Evolutionary conservation across 805 yeast genomes (phyloP).

Genomic region (Starmera caribaea): DNA sequence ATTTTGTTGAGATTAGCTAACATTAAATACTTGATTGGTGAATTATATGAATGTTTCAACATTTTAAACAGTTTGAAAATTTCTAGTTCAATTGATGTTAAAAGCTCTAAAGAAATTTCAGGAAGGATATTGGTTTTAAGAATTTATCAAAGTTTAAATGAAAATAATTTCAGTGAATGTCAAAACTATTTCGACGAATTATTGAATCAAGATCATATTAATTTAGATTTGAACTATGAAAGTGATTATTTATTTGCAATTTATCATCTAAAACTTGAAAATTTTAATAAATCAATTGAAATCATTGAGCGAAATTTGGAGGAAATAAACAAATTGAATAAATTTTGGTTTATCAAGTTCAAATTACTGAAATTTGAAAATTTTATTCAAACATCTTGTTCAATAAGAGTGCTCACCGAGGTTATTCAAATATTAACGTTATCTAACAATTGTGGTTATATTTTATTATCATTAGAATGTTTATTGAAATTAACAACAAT

Average conservation of each 20-base stretch:
- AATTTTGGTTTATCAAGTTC: constrained; percentile 35
- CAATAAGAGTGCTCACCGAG: constrained; percentile 40
- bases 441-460: constrained; percentile 37
- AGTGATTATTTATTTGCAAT: constrained; percentile 15
- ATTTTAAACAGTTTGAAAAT: constrained; percentile 26
- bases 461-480: constrained; percentile 36
- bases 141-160: constrained; percentile 21
- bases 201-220: constrained; percentile 12
- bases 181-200: constrained; percentile 13
- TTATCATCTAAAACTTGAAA: constrained; percentile 15
- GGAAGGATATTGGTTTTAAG: constrained; percentile 30
- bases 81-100: constrained; percentile 7
- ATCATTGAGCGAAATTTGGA: constrained; percentile 14
- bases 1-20: constrained; percentile 31
- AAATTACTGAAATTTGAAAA: constrained; percentile 38
- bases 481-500: constrained; percentile 35
- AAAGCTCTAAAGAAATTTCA: constrained; percentile 30
- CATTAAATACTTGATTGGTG: constrained; percentile 27
- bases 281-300: constrained; percentile 12
- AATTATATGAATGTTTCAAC: constrained; percentile 28
- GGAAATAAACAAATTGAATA: constrained; percentile 22
- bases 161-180: constrained; percentile 18
- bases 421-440: constrained; percentile 39
- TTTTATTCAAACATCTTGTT: constrained; percentile 31
- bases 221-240: constrained; percentile 22